Base-by-base conservation (phyloP, 495 filamentous ascomycete genomes). In the Penicillium bovifimosum region DNA sequence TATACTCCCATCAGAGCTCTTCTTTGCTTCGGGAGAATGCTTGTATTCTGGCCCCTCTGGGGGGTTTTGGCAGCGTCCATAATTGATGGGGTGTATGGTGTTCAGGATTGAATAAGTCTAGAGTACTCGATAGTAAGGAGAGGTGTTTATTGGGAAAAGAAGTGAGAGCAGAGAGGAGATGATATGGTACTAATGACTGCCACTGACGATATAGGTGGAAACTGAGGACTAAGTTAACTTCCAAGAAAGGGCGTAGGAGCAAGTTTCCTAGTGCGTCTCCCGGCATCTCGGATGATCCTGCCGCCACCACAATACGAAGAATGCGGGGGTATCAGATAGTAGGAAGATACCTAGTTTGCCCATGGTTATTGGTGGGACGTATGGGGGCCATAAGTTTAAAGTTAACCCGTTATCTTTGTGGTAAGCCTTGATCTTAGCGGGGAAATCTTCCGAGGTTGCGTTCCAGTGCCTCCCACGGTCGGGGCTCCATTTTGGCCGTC, bases 331-430 rank as follows among this genome's bases (percentile, higher is more conserved):
- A 31, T 20, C 32, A 47, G 29, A 47, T 47, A 34, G 32, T n/a
- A n/a, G n/a, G n/a, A n/a, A n/a, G n/a, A n/a, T n/a, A n/a, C n/a
- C n/a, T n/a, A n/a, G n/a, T n/a, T n/a, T n/a, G n/a, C n/a, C n/a
- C n/a, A n/a, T n/a, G n/a, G n/a, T n/a, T n/a, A n/a, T n/a, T n/a
- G 29, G 45, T 47, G 16, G 20, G 44, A 47, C 34, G 32, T 47
- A 20, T 31, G n/a, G n/a, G n/a, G n/a, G n/a, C n/a, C n/a, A n/a
- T n/a, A n/a, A n/a, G n/a, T n/a, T n/a, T n/a, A n/a, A n/a, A n/a
- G n/a, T n/a, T n/a, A n/a, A n/a, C n/a, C n/a, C n/a, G n/a, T n/a
- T n/a, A n/a, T n/a, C n/a, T n/a, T n/a, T n/a, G n/a, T n/a, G n/a
- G n/a, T n/a, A n/a, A n/a, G n/a, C n/a, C n/a, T n/a, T n/a, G n/a